These are phyloP conservation scores for Globisporangium mamillatum DNA, from an alignment of 352 stramenopile species.

Conservation along the genomic window DNA sequence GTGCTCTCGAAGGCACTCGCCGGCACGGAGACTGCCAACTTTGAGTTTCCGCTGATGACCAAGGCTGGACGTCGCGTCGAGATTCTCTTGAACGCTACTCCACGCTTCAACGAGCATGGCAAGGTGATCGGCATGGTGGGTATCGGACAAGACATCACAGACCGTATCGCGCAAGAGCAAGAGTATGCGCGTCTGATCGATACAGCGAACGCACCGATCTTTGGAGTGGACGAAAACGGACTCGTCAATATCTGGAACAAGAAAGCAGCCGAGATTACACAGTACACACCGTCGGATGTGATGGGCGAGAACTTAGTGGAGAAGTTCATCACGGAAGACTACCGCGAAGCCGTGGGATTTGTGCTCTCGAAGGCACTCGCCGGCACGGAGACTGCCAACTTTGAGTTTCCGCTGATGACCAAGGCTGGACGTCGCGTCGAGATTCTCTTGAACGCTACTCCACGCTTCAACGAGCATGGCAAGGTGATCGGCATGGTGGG, in stretches of 20 bases:
- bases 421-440: constrained; percentile 77
- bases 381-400: constrained; percentile 73
- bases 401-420: too few species aligned
- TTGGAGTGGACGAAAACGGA: constrained; percentile 68
- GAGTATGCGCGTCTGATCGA: constrained; percentile 82
- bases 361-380: constrained; percentile 63
- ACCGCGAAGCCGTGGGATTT: constrained; percentile 51
- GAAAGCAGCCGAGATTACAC: constrained; percentile 88
- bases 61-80: constrained; percentile 77
- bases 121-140: constrained; percentile 85
- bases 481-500: constrained; percentile 85
- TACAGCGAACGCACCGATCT: constrained; percentile 75
- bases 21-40: constrained; percentile 73
- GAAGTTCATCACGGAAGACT: constrained; percentile 86
- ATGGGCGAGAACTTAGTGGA: constrained; percentile 88
- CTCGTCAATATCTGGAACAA: constrained; percentile 91
- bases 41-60: constrained; percentile 84
- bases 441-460: constrained; percentile 57
- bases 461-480: constrained; percentile 73
- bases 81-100: constrained; percentile 57
- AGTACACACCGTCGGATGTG: constrained; percentile 88
- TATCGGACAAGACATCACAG: constrained; percentile 86
- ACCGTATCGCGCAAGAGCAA: constrained; percentile 83
- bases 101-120: constrained; percentile 73
- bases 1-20: constrained; percentile 63